These are phyloP conservation scores for Arthroderma uncinatum DNA, from an alignment of 2,329 filamentous ascomycete species.

Conservation along the genomic window DNA sequence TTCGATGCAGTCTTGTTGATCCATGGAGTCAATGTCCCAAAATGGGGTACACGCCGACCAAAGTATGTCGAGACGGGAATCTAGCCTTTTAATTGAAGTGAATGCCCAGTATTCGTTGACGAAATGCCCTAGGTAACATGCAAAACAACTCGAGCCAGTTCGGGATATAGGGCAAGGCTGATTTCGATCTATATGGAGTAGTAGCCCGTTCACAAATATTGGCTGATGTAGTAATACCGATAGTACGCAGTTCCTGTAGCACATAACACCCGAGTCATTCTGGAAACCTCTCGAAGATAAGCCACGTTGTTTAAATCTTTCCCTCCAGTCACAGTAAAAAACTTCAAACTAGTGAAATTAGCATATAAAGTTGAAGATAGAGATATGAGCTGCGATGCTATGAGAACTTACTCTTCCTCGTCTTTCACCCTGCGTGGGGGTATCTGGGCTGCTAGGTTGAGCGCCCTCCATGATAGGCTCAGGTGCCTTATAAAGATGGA, in stretches of 20 bases:
- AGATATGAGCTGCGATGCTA: background rate
- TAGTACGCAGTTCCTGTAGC: slow-evolving; percentile 13
- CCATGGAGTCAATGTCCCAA: background rate
- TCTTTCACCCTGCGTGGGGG: background rate
- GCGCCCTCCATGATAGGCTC: background rate
- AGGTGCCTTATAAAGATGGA: background rate
- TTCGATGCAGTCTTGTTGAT: slow-evolving; percentile 12
- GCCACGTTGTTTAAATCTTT: background rate
- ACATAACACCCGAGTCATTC: slow-evolving; percentile 9
- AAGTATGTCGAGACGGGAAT: background rate
- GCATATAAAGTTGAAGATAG: too few relatives aligned
- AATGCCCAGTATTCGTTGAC: slow-evolving; percentile 8
- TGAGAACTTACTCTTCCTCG: slow-evolving; percentile 9
- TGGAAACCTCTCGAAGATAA: slow-evolving; percentile 7
- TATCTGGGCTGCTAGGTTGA: background rate
- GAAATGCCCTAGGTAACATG: slow-evolving; percentile 8
- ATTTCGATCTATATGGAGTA: slow-evolving; percentile 1
- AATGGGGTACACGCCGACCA: slow-evolving; percentile 7
- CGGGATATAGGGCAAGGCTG: background rate
- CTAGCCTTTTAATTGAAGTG: background rate
- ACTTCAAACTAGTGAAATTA: slow-evolving; percentile 7
- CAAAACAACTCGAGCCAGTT: slow-evolving; percentile 1
- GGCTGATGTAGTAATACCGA: slow-evolving; percentile 12
- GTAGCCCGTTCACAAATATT: slow-evolving; percentile 12
- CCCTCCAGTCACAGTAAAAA: slow-evolving; percentile 11